Evolutionary conservation across 768 basidiomycete genomes (phyloP).

Genomic region (Naganishia randhawae): DNA sequence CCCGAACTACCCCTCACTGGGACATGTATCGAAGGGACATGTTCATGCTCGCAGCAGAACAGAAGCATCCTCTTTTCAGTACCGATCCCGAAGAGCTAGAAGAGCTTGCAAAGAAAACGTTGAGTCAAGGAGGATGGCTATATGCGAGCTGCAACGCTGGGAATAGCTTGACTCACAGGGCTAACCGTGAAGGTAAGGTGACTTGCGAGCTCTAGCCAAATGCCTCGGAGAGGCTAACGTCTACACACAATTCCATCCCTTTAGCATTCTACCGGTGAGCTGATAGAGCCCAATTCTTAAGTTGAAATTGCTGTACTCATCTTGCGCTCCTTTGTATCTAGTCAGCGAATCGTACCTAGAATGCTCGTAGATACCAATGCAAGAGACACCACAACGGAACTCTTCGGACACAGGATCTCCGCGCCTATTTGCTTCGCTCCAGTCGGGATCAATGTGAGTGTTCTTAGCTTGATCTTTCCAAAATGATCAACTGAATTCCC

Average conservation of each 20-base stretch:
- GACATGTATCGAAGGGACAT: constrained; percentile 58
- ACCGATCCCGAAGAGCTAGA: constrained; percentile 53
- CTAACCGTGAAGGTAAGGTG: constrained; percentile 58
- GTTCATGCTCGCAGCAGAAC: constrained; percentile 48
- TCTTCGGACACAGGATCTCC: constrained; percentile 57
- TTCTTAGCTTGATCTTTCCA: constrained; percentile 11
- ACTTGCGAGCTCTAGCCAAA: no score
- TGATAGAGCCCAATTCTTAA: not conserved
- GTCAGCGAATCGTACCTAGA: constrained; percentile 67
- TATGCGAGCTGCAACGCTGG: constrained; percentile 78
- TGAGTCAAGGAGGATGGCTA: constrained; percentile 61
- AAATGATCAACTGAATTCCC: no score
- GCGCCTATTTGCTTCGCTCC: constrained; percentile 60
- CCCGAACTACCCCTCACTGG: constrained; percentile 57
- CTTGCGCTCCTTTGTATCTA: no score
- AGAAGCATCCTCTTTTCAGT: constrained; percentile 31
- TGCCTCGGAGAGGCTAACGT: not conserved
- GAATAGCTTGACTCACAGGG: constrained; percentile 62
- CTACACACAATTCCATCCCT: not conserved
- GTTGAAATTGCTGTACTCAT: no score
- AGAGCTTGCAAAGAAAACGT: constrained; percentile 53
- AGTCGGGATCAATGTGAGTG: constrained; percentile 64
- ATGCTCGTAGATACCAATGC: constrained; percentile 59
- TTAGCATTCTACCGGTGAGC: constrained; percentile 33
- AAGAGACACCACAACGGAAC: constrained; percentile 55